Conservation (phyloP, 148 eudicot genomes). For the Agrostemma githago region DNA sequence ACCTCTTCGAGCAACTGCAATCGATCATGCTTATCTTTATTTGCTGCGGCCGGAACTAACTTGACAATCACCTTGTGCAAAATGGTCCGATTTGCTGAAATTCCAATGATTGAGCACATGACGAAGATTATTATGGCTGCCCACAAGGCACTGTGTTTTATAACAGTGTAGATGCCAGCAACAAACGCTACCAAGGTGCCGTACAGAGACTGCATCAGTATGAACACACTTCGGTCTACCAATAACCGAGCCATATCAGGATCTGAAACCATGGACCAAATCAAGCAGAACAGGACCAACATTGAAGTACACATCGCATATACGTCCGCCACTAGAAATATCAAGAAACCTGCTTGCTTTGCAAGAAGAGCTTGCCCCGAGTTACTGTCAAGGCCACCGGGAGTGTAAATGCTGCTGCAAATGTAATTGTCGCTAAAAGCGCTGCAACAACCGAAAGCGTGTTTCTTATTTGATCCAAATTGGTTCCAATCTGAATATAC, state of each 20-base stretch:
- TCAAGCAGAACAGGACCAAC: too few relatives aligned
- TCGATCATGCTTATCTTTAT: too few relatives aligned
- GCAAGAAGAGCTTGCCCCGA: conserved; percentile 9
- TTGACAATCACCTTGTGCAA: too few relatives aligned
- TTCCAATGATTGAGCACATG: neutral
- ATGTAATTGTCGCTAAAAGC: conserved; percentile 25
- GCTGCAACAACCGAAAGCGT: conserved; percentile 25
- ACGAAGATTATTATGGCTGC: neutral
- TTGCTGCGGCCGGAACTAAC: too few relatives aligned
- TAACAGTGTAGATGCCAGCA: conserved; percentile 2
- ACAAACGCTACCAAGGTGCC: neutral
- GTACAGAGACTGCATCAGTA: neutral
- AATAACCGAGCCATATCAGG: neutral
- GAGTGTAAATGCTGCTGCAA: conserved; percentile 24
- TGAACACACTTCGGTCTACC: neutral
- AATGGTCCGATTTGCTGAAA: too few relatives aligned
- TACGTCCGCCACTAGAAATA: neutral
- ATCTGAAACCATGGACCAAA: too few relatives aligned
- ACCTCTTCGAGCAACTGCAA: too few relatives aligned
- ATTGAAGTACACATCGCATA: too few relatives aligned
- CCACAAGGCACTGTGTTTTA: neutral
- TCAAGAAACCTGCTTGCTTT: conserved; percentile 1
- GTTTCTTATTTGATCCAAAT: conserved; percentile 9
- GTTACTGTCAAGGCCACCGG: conserved; percentile 16
- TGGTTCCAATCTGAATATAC: neutral